Evolutionary conservation across 2,329 filamentous ascomycete species (phyloP).

Genomic region (Catunica adiposa): DNA sequence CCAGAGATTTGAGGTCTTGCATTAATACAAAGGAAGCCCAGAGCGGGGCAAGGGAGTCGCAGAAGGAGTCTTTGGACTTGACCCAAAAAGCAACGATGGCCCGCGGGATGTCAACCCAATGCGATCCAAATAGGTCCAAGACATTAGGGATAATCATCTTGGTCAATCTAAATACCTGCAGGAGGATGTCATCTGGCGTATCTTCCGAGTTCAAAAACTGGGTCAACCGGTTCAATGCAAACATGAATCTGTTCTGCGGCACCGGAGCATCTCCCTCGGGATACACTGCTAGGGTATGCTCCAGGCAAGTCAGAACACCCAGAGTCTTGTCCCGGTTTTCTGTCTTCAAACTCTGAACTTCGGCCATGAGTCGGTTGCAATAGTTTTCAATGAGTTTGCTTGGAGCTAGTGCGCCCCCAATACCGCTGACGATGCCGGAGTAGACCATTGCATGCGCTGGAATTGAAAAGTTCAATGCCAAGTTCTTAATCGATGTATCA

Average conservation of each 20-base stretch:
- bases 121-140: constrained; percentile 68
- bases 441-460: constrained; percentile 9
- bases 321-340: not conserved
- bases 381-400: constrained; percentile 20
- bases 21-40: constrained; percentile 60
- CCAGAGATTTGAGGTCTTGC: constrained; percentile 42
- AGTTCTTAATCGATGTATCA: not conserved
- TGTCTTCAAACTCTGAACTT: constrained; percentile 34
- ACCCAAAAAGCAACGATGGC: constrained; percentile 21
- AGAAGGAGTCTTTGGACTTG: not conserved
- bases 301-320: not conserved
- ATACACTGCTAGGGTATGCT: constrained; percentile 31
- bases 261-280: constrained; percentile 36
- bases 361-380: constrained; percentile 43
- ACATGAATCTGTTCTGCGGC: constrained; percentile 55
- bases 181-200: constrained; percentile 31
- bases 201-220: not conserved
- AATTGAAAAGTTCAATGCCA: constrained; percentile 21
- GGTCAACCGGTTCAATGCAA: constrained; percentile 64
- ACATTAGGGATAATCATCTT: constrained; percentile 53
- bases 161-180: constrained; percentile 27
- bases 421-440: constrained; percentile 21
- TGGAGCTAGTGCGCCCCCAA: not conserved
- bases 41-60: constrained; percentile 21
- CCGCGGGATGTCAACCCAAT: constrained; percentile 56